Evolutionary conservation across 1,284 basidiomycete species (phyloP).

Genomic region (Amylostereum areolatum): DNA sequence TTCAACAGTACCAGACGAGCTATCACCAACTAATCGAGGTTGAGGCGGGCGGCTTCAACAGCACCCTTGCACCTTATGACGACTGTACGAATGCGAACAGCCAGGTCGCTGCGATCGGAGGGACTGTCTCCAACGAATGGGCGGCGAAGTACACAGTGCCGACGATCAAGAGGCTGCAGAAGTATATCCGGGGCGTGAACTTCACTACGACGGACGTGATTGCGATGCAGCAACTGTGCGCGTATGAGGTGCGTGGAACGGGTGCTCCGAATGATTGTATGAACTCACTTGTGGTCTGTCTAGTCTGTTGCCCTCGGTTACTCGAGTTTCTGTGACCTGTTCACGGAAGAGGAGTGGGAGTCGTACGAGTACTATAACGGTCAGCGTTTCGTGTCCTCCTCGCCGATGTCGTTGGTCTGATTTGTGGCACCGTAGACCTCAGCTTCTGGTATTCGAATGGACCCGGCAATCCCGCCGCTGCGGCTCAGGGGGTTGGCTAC

Average conservation of each 20-base stretch:
- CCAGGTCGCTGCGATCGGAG: conserved; percentile 26
- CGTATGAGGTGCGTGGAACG: conserved; percentile 42
- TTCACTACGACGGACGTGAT: conserved; percentile 40
- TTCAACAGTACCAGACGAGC: conserved; percentile 37
- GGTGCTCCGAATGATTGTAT: no score
- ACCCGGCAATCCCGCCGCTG: conserved; percentile 45
- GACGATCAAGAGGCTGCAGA: conserved; percentile 42
- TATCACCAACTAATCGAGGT: conserved; percentile 49
- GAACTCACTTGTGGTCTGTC: neutral
- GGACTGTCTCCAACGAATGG: conserved; percentile 34
- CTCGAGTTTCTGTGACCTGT: conserved; percentile 44
- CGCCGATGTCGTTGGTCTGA: neutral
- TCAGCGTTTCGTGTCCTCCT: conserved; percentile 10
- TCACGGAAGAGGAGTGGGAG: conserved; percentile 64
- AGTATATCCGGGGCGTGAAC: conserved; percentile 41
- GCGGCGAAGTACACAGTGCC: conserved; percentile 46
- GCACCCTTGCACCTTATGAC: conserved; percentile 50
- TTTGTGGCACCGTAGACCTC: conserved; percentile 14
- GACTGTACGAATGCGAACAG: conserved; percentile 36
- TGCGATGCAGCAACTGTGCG: conserved; percentile 47
- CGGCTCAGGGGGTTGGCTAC: conserved; percentile 61
- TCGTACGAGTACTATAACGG: conserved; percentile 51
- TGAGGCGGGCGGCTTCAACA: conserved; percentile 47
- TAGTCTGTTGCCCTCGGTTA: conserved; percentile 63
- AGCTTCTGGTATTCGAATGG: conserved; percentile 52